Conservation (phyloP, 805 yeast species). For the Lipomyces sp. region DNA sequence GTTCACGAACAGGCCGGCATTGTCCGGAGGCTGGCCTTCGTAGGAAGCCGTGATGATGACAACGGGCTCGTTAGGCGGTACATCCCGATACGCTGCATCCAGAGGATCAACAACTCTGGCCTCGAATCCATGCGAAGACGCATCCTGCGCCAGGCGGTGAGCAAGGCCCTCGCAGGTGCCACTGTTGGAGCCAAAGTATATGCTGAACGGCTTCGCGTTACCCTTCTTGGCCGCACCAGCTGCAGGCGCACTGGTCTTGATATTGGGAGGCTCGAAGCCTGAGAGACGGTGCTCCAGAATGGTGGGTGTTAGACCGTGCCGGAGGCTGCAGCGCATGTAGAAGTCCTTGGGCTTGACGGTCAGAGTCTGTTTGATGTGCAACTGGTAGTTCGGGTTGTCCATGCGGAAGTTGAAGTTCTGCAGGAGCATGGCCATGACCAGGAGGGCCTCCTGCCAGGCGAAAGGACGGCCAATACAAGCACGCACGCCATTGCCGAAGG, state of each 20-base stretch:
- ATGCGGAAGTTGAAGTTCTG: slow-evolving; percentile 5
- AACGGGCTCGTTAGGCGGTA: slow-evolving; percentile 59
- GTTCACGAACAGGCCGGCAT: slow-evolving; percentile 76
- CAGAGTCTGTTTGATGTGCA: slow-evolving; percentile 8
- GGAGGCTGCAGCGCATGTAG: slow-evolving; percentile 13
- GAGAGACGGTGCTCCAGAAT: slow-evolving; percentile 9
- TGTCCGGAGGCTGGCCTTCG: slow-evolving; percentile 97
- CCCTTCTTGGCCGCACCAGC: slow-evolving; percentile 7
- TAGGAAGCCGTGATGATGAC: slow-evolving; percentile 92
- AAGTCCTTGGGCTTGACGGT: slow-evolving; percentile 4
- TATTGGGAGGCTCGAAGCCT: slow-evolving; percentile 7
- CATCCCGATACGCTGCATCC: slow-evolving; percentile 77
- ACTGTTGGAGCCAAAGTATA: slow-evolving; percentile 94
- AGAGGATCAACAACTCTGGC: slow-evolving; percentile 87
- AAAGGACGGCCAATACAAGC: slow-evolving; percentile 9
- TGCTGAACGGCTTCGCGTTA: slow-evolving; percentile 56
- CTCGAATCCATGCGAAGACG: slow-evolving; percentile 73
- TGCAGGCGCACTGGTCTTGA: slow-evolving; percentile 6
- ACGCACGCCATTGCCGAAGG: slow-evolving; percentile 3
- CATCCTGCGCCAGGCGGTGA: slow-evolving; percentile 82
- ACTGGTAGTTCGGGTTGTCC: slow-evolving; percentile 10
- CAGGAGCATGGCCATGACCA: slow-evolving; percentile 1
- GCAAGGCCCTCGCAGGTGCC: slow-evolving; percentile 99
- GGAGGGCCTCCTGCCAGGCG: slow-evolving; percentile 3
- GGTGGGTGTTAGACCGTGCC: slow-evolving; percentile 4